A percentile compares a stretch with the other conserved stretches of the same genome.
These are phyloP conservation scores for Pontederia crassipes DNA, from an alignment of 176 grass and related monocot species.

Conservation along the genomic window DNA sequence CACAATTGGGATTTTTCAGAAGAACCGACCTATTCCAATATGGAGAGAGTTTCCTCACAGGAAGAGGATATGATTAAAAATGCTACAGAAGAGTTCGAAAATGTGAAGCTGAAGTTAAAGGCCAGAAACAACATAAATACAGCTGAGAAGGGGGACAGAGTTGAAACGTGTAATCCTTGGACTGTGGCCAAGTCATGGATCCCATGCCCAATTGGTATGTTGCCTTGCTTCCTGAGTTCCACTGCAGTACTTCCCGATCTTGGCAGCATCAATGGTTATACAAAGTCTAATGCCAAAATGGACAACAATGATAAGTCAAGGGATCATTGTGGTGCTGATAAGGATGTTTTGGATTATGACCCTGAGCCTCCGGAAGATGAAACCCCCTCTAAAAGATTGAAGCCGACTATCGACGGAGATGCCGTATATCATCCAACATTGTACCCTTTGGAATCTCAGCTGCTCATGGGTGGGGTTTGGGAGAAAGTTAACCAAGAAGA, in stretches of 20 bases:
- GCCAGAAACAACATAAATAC: background rate
- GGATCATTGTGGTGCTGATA: constrained; percentile 21
- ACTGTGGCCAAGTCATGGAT: constrained; percentile 56
- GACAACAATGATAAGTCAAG: constrained; percentile 14
- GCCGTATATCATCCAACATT: constrained; percentile 18
- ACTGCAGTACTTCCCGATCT: constrained; percentile 54
- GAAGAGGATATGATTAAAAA: constrained; percentile 34
- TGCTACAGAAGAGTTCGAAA: constrained; percentile 31
- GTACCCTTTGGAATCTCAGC: constrained; percentile 28
- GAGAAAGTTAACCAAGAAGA: constrained; percentile 45
- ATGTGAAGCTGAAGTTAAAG: constrained; percentile 36
- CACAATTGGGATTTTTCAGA: constrained; percentile 10
- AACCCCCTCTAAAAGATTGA: constrained; percentile 26
- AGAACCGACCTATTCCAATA: constrained; percentile 15
- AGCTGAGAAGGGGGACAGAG: background rate
- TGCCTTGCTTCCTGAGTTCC: constrained; percentile 86
- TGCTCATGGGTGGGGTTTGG: constrained; percentile 54
- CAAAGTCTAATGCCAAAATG: background rate
- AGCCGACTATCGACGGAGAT: constrained; percentile 8
- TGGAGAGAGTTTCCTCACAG: constrained; percentile 11
- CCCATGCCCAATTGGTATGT: constrained; percentile 62
- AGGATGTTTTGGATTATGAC: constrained; percentile 5
- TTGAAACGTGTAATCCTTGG: constrained; percentile 38
- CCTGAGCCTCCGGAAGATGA: constrained; percentile 15
- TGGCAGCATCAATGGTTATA: constrained; percentile 16